Base-by-base conservation (phyloP, 2,329 filamentous ascomycete genomes). In the Sporothrix schenckii region DNA sequence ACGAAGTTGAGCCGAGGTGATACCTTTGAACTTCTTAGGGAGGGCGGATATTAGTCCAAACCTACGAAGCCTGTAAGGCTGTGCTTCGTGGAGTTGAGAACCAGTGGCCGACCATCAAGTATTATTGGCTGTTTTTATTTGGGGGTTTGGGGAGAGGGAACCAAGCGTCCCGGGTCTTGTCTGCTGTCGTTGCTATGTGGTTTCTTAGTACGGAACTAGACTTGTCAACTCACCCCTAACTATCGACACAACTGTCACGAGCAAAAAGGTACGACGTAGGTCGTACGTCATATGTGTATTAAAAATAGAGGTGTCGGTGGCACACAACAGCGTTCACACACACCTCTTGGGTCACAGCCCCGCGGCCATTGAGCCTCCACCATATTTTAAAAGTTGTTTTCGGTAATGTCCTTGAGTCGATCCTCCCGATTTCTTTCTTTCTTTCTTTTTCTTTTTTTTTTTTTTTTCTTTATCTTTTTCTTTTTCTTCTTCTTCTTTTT, bases 311-410 rank as follows among this genome's bases (percentile, higher is more conserved):
- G 6, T 14, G 30, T 54, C 21, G 9, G 14, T 54, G 34, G n/a
- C 58, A 61, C 58, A 44, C 58, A 41, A 5, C 34, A 34, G 34
- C 24, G 24, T 21, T 34, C 41, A 65, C 30, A 50, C 49, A 39
- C 60, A 63, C 60, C 41, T 65, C 41, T 50, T 49, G 60, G 60
- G 41, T 52, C 63, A 66, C 63, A 66, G 63, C 63, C 63, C 61
- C 63, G 47, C 63, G 52, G 63, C 52, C 63, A 66, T 61, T 66
- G 47, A 66, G 63, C 63, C 63, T 66, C 63, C 63, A 66, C 63
- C 63, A 66, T 50, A 13, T 63, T 13, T 39, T 41, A 19, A 21
- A 19, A 21, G 5, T 39, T 30, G 30, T 61, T 24, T 11, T 61
- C 16, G 10, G 34, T n/a, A 27, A 30, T 13, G 5, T 49, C 21